Conservation (phyloP, 2,329 filamentous ascomycete species). For the Onygenales sp. region DNA sequence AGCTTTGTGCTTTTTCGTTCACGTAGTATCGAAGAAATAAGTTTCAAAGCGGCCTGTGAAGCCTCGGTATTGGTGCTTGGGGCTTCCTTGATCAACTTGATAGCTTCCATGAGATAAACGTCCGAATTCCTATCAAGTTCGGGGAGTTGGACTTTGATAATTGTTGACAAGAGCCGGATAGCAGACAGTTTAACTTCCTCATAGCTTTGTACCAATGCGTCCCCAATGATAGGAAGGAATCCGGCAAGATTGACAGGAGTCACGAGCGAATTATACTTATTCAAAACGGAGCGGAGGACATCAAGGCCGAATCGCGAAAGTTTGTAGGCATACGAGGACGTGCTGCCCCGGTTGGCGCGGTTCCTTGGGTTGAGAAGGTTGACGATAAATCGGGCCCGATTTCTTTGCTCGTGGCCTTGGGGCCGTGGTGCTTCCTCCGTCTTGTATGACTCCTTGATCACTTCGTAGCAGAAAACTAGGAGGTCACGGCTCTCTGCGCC, state of each 20-base stretch:
- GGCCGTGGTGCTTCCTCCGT: constrained; percentile 26
- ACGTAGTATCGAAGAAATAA: constrained; percentile 74
- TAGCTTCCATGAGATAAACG: constrained; percentile 76
- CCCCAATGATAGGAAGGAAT: constrained; percentile 81
- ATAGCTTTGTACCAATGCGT: constrained; percentile 71
- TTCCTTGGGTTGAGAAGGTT: constrained; percentile 68
- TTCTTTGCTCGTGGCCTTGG: constrained; percentile 36
- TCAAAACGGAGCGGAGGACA: constrained; percentile 72
- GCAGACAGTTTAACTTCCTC: constrained; percentile 89
- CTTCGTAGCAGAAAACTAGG: constrained; percentile 89
- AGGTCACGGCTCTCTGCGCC: constrained; percentile 70
- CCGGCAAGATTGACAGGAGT: constrained; percentile 71
- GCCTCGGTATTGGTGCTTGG: constrained; percentile 73
- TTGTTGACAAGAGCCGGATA: constrained; percentile 72
- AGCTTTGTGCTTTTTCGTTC: constrained; percentile 68
- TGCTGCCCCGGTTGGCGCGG: constrained; percentile 59
- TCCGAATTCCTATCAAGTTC: constrained; percentile 60
- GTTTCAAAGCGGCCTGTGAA: constrained; percentile 78
- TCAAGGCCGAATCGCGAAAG: constrained; percentile 81
- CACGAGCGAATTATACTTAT: constrained; percentile 72
- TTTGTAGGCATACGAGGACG: constrained; percentile 76
- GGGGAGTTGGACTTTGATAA: constrained; percentile 72
- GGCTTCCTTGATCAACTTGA: constrained; percentile 67
- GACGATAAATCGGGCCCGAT: constrained; percentile 60
- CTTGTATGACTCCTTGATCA: constrained; percentile 78